Conservation (phyloP, 2,329 filamentous ascomycete genomes). For the Dactylellina leptospora region DNA sequence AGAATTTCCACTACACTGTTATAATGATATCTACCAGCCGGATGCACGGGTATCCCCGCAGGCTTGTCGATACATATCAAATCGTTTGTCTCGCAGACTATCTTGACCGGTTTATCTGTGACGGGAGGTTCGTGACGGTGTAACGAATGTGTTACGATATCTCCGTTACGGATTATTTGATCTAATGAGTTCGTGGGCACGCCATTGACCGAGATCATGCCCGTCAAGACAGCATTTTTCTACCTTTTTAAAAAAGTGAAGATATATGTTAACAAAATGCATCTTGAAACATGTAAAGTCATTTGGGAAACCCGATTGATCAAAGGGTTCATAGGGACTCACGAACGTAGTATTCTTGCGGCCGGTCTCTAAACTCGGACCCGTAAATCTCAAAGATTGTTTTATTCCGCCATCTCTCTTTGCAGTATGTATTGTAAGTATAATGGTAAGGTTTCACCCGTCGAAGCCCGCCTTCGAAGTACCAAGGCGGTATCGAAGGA, state of each 20-base stretch:
- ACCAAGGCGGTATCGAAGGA: slow-evolving; percentile 69
- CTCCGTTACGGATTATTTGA: slow-evolving; percentile 83
- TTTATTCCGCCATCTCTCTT: slow-evolving; percentile 87
- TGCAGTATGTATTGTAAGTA: slow-evolving; percentile 95
- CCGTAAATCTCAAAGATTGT: slow-evolving; percentile 86
- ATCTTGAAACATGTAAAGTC: background rate
- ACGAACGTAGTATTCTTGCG: slow-evolving; percentile 82
- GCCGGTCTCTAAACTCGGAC: slow-evolving; percentile 89
- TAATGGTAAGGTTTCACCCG: slow-evolving; percentile 87
- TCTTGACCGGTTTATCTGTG: slow-evolving; percentile 77
- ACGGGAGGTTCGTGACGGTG: slow-evolving; percentile 97
- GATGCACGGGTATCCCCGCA: slow-evolving; percentile 91
- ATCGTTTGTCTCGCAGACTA: slow-evolving; percentile 90
- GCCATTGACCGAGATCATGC: slow-evolving; percentile 82
- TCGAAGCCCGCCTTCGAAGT: slow-evolving; percentile 81
- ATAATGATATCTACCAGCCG: slow-evolving; percentile 92
- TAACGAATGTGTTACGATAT: slow-evolving; percentile 88
- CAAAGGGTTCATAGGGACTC: slow-evolving; percentile 29
- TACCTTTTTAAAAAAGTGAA: slow-evolving; percentile 57
- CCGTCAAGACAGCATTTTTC: slow-evolving; percentile 79
- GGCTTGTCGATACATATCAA: slow-evolving; percentile 98
- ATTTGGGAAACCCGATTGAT: background rate
- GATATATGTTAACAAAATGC: background rate
- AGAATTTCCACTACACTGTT: slow-evolving; percentile 96
- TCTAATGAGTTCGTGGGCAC: slow-evolving; percentile 71